Percentiles rank a stretch among this genome's conserved stretches.
These are phyloP conservation scores for Ceratocystis diversiconidia DNA, from an alignment of 2,329 filamentous ascomycete genomes.

Conservation along the genomic window DNA sequence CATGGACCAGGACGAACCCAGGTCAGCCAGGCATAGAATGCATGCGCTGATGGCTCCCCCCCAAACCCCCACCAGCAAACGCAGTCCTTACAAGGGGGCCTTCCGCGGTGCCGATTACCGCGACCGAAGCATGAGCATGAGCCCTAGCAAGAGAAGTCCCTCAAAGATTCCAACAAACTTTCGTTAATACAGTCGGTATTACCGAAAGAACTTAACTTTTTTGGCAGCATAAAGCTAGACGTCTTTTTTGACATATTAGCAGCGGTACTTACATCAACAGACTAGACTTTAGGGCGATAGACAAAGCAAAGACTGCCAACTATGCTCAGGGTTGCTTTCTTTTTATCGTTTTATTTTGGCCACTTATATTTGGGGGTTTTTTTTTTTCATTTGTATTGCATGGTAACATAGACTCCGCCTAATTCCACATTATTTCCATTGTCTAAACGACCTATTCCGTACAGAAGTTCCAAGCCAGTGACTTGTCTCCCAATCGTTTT, in stretches of 20 bases:
- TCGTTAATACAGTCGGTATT: background rate
- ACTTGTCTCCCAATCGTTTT: background rate
- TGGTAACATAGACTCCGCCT: background rate
- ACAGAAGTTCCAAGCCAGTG: background rate
- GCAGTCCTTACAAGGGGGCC: conserved; percentile 8
- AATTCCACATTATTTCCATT: background rate
- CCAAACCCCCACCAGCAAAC: conserved; percentile 12
- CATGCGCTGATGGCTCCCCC: conserved; percentile 13
- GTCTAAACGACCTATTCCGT: background rate
- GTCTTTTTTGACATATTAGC: too few species aligned
- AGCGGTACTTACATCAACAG: too few species aligned
- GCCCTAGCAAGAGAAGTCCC: conserved; percentile 17
- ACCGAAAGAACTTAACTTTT: background rate
- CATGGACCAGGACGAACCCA: conserved; percentile 11
- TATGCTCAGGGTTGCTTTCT: too few species aligned
- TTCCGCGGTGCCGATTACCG: conserved; percentile 12
- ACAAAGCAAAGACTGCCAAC: too few species aligned
- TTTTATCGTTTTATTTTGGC: too few species aligned
- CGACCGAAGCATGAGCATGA: conserved; percentile 15
- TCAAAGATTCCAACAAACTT: conserved; percentile 6
- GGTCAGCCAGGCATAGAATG: conserved; percentile 12
- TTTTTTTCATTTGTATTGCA: background rate
- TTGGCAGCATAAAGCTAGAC: too few species aligned
- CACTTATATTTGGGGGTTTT: background rate
- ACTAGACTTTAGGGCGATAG: too few species aligned